These are phyloP conservation scores for Teratosphaeria destructans DNA, from an alignment of 2,329 filamentous ascomycete genomes.

Conservation along the genomic window DNA sequence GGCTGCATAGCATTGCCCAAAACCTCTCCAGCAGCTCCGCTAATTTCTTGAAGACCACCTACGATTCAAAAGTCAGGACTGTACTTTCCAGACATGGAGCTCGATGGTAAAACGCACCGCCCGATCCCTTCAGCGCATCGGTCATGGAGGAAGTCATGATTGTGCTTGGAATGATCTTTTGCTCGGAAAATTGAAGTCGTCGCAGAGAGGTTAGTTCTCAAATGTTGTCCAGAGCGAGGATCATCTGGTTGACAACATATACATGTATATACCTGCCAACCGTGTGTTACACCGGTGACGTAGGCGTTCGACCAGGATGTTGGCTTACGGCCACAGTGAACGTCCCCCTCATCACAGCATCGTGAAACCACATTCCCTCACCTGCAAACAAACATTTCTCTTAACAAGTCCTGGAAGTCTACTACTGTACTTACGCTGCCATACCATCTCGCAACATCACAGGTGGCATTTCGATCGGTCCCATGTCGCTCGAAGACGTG, in stretches of 20 bases:
- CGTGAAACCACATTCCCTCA: conserved; percentile 28
- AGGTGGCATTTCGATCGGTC: no score
- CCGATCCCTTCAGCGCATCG: conserved; percentile 21
- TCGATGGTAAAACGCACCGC: conserved; percentile 9
- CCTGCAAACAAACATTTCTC: background rate
- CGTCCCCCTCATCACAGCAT: conserved; percentile 9
- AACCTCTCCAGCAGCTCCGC: conserved; percentile 15
- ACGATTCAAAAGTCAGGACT: background rate
- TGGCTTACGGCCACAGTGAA: conserved; percentile 45
- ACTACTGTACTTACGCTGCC: no score
- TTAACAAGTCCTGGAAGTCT: no score
- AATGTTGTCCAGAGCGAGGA: background rate
- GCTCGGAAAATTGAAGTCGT: background rate
- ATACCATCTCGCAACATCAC: no score
- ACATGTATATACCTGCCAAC: background rate
- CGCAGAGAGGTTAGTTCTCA: background rate
- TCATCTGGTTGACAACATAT: background rate
- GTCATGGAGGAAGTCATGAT: conserved; percentile 12
- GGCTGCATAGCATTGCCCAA: conserved; percentile 14
- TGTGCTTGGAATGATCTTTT: background rate
- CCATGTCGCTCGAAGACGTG: background rate
- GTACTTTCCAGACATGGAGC: background rate
- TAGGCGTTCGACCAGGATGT: conserved; percentile 53
- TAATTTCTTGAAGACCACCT: conserved; percentile 21
- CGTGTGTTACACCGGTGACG: background rate